Evolutionary conservation across 1,139 yeast species (phyloP), one percentile per base, ranked within the genome.

Genomic region (Suhomyces panamericanus): DNA sequence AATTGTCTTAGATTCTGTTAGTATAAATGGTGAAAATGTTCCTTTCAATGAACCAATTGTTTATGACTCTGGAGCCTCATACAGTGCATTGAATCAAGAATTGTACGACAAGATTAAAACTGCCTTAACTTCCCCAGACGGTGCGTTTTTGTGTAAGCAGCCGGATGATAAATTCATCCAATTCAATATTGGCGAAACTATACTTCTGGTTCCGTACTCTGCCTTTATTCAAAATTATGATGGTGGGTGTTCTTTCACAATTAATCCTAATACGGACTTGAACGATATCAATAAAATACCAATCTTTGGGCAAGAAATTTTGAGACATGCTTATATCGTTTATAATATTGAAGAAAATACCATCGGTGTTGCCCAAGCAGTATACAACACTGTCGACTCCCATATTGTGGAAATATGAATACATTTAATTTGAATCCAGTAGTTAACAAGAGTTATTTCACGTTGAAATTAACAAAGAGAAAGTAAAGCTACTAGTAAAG

Each of bases 321-420:
- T 62, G 41, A 57, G 64, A 36, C 43, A 49, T 37, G 58, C 58
- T 8, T 61, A 62, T 41, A 45, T 55, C 15, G 62, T 59, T 12
- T 62, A 54, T 43, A 58, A 62, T 37, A 43, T 57, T 34, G 62
- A 58, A 15, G 51, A 52, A 30, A 42, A 51, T 32, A 41, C 43
- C 32, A 49, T 60, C 10, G 50, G 58, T 9, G 43, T 62, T 44
- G 64, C 62, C 6, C 60, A 56, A 35, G 58, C 53, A 6, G 44
- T 36, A 38, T 24, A 24, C 6, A 42, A 50, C 13, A 17, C n/a
- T n/a, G n/a, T n/a, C n/a, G n/a, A n/a, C n/a, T n/a, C n/a, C n/a
- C n/a, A n/a, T n/a, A n/a, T n/a, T 5, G 52, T 20, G 2, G 38
- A 32, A 16, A 38, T 38, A 12, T 39, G 12, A n/a, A 24, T 17